Base-by-base conservation (phyloP, 2,329 filamentous ascomycete genomes). In the Fusarium dimerum region DNA sequence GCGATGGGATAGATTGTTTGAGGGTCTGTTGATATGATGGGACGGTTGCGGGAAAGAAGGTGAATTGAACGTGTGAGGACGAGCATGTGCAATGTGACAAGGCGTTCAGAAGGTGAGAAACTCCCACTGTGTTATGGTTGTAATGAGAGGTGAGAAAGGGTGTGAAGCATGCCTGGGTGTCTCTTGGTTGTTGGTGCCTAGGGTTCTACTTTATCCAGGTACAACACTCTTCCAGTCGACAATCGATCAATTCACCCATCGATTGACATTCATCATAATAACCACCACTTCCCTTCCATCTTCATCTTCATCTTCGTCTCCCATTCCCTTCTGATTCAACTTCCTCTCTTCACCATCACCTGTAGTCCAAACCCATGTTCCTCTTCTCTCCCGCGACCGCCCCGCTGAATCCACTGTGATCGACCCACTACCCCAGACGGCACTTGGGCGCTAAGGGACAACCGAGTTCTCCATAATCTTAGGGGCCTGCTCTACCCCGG, bases 351-450 rank as follows among this genome's bases (percentile, higher is more conserved):
- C 32, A 36, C 13, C 10, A 6, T 32, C 30, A 36, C 13, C 32
- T 36, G 32, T 36, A 5, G 32, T 36, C 39, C 16, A 40, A 26
- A 39, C 12, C 12, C 12, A 39, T 15, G 12, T 16, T 9, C 36
- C 36, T 39, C 13, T 36, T 36, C 13, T 36, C 32, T 15, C 32
- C 32, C 13, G 32, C 10, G 4, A 36, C 4, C 32, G 9, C n/a
- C 39, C 39, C 39, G 8, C 41, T 43, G 7, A 29, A 43, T 29
- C 41, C 41, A 43, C 41, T 36, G 32, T 43, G 36, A 40, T n/a
- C 17, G 20, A 34, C 30, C 43, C 43, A 45, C 43, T 45, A 34
- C 43, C 43, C 43, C 43, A 36, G 43, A 45, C 43, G 43, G 43
- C 43, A 45, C 43, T 45, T 45, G 43, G 26, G 43, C 43, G 32